Base-by-base conservation (phyloP, 495 filamentous ascomycete genomes). In the Talaromyces proteolyticus region DNA sequence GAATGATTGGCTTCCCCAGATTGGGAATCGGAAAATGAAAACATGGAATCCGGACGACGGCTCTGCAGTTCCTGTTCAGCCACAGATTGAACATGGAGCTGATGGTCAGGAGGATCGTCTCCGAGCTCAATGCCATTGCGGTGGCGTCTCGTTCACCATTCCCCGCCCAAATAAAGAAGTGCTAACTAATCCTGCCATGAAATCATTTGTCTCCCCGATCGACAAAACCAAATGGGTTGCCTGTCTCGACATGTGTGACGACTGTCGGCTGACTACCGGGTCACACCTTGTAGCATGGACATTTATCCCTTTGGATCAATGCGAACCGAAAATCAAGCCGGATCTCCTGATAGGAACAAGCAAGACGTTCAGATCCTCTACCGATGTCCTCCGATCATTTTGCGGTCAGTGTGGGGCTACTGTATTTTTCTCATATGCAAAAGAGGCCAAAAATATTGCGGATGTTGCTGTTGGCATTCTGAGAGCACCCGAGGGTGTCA, bases 401-500 rank as follows among this genome's bases (percentile, higher is more conserved):
- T 84, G 80, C 57, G 57, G 65, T 7, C 60, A 50, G 3, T 84
- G 80, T 53, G 76, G 76, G 10, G 76, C 78, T 1, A 64, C 59
- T 10, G 66, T 77, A 5, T 80, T 81, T 40, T 82, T 70, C 53
- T 65, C 57, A 6, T 56, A 53, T 16, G 67, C 70, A 17, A 61
- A 60, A 6, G 39, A 18, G 6, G 14, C n/a, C 8, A 64, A 67
- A 1, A 57, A 67, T 3, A 58, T 79, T 22, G 64, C 80, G 0
- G 76, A 80, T 53, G 57, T 82, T 1, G 74, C 74, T 5, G 57
- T 70, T 7, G 80, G 79, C 0, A 53, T 81, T 34, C 44, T 82
- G 25, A 56, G 74, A 4, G 62, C 73, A 2, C 59, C 65, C 1
- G 70, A 74, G 39, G 77, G 77, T 1, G 67, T 70, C 0, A 70